phyloP scores from a whole-genome alignment of 441 rosid genomes.

The Eruca vesicaria region DNA sequence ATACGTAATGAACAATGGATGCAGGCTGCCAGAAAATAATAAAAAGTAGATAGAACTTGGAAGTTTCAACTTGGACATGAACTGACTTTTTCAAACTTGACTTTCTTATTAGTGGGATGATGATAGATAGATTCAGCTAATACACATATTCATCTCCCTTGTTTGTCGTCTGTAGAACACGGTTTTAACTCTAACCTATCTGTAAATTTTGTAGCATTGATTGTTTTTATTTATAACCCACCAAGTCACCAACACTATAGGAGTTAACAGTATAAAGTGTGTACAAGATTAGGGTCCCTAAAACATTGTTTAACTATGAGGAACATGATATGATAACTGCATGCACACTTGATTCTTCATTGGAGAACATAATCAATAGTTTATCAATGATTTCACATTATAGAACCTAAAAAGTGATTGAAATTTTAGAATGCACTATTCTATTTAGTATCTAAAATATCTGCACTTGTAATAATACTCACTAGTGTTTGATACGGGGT shows the following conservation, averaged over 20 bases:
- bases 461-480: neutral
- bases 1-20: slow-evolving; percentile 20
- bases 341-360: slow-evolving; percentile 24
- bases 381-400: slow-evolving; percentile 10
- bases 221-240: neutral
- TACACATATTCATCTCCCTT: neutral
- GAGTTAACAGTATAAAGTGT: slow-evolving; percentile 11
- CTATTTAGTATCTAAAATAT: neutral
- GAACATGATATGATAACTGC: slow-evolving; percentile 34
- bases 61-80: slow-evolving; percentile 16
- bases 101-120: neutral
- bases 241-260: no score
- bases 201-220: neutral
- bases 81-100: slow-evolving; percentile 34
- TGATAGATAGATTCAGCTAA: neutral
- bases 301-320: slow-evolving; percentile 5
- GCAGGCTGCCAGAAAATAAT: neutral
- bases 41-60: neutral
- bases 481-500: neutral
- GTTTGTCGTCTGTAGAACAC: neutral
- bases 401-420: neutral
- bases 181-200: neutral
- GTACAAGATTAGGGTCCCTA: neutral
- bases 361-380: slow-evolving; percentile 31
- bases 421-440: neutral